Evolutionary conservation across 768 basidiomycete species (phyloP), one percentile per base, ranked within the genome.

Genomic region (Mycena amicta): DNA sequence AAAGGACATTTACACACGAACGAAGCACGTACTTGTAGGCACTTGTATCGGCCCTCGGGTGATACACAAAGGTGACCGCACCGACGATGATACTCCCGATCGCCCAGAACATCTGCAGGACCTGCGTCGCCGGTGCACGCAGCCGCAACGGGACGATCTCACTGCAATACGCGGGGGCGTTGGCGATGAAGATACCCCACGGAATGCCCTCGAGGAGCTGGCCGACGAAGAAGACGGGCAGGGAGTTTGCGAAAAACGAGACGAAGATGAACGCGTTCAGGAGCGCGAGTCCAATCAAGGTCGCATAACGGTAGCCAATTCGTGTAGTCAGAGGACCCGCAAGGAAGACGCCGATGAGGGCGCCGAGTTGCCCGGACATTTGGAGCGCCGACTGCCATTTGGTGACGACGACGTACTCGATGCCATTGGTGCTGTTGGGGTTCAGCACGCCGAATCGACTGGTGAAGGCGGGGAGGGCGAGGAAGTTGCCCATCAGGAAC

Each of bases 61-160:
- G 59, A 22, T 63, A 63, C 18, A 63, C 62, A 50, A 50, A 63
- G 47, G 62, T 60, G 58, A 63, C 62, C 6, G 58, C 62, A 15
- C 62, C 62, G 52, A 63, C 62, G 50, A 63, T 63, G 55, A 63
- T 63, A 18, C 51, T 53, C 2, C 62, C 62, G 29, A 63, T 28
- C 13, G 62, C 62, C 62, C 62, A 63, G 62, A 63, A 63, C 62
- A 63, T 63, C 37, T 63, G 62, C n/a, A 63, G 58, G 39, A 63
- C 29, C 55, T 63, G 62, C 53, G 62, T 63, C 15, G 57, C 57
- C 16, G 62, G 62, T 1, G 62, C 62, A 16, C 62, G 62, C 26
- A 63, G 52, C 23, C 58, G 62, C 52, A 63, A 15, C 20, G 62
- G 62, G 43, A 63, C 62, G 5, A 63, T 63, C 58, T 63, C 62